Base-by-base conservation (phyloP, 176 grass and related monocot genomes). In the Areca catechu region DNA sequence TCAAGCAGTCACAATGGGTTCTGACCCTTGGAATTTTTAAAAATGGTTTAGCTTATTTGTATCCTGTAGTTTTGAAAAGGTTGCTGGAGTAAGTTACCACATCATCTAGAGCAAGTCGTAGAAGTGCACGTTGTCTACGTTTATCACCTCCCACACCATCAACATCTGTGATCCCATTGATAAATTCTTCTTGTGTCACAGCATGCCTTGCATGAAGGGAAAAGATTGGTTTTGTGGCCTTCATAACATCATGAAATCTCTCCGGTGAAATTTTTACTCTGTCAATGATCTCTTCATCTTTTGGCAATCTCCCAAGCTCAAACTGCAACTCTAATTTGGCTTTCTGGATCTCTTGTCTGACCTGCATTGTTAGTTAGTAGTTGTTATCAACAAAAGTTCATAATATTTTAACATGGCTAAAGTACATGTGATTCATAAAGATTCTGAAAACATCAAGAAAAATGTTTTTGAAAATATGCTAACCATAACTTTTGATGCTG, bases 81-180 rank as follows among this genome's bases (percentile, higher is more conserved):
- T 3, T 30, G 15, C 20, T 43, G 15, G 16, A 55, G 17, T 3
- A 54, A 18, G 34, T 66, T 72, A 96, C 92, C 53, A 96, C 80
- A 58, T 96, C 92, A 53, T 96, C 92, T 14, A 96, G 77, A 60
- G 92, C 92, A 29, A 96, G 77, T 5, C 86, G 83, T 37, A 96
- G 80, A 65, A 90, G 77, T 19, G 75, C 61, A 71, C 71, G 72
- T 57, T 90, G 71, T 69, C 63, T 90, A 47, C 47, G 28, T 51
- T 74, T 83, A 69, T 86, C 82, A 20, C 70, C 86, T 2, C 74
- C 76, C 17, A 77, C 59, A 25, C 82, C 82, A 22, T 81, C 82
- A 3, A 24, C 57, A 37, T 90, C 86, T 6, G 73, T 90, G 67
- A 96, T 74, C 65, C 73, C 83, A 28, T 84, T 65, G 27, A 96